These are phyloP conservation scores for Oryza australiensis DNA, from an alignment of 176 grass and related monocot species.

Conservation along the genomic window DNA sequence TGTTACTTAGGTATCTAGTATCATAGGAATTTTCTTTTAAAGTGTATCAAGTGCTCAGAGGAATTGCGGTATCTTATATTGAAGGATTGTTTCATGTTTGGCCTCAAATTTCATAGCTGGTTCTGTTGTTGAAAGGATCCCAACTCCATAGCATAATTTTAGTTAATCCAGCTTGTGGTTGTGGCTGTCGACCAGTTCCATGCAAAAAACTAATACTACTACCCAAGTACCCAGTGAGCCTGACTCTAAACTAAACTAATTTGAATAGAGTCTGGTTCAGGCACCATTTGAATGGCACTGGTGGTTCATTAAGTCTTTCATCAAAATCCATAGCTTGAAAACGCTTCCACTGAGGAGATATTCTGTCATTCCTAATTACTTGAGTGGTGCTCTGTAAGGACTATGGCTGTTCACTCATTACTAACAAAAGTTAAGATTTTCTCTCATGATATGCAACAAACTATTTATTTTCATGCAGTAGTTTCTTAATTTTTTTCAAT, in stretches of 20 bases:
- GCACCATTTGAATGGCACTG: neutral
- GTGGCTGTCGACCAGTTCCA: neutral
- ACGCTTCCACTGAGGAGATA: neutral
- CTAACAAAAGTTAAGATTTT: neutral
- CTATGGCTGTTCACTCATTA: neutral
- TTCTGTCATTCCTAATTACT: neutral
- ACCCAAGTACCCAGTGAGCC: neutral
- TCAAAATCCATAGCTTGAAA: neutral
- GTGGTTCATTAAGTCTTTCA: neutral
- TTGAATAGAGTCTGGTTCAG: neutral
- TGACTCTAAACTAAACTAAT: neutral
- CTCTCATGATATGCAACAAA: neutral
- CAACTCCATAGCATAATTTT: neutral
- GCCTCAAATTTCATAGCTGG: neutral
- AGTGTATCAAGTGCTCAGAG: neutral
- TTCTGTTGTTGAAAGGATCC: neutral
- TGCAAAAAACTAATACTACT: neutral
- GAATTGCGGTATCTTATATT: neutral
- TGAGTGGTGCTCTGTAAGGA: neutral
- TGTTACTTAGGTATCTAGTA: neutral
- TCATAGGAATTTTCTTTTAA: neutral
- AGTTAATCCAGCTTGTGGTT: neutral
- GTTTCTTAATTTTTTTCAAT: neutral
- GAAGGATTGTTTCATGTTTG: neutral
- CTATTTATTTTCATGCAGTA: neutral